Evolutionary conservation across 306 rosid species (phyloP).

Genomic region (Cicer chorassanicum): DNA sequence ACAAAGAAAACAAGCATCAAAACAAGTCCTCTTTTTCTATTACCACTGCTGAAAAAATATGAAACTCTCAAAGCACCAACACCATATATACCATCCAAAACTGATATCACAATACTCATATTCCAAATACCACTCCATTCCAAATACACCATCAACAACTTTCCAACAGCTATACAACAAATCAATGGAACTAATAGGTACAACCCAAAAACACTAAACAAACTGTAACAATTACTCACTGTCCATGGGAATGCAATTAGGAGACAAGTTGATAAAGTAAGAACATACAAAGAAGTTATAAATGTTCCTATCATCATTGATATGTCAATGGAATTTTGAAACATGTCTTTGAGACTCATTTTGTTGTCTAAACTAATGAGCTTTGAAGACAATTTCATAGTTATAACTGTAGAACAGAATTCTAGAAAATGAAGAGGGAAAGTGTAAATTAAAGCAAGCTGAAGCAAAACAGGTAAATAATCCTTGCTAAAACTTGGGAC

Average conservation of each 20-base stretch:
- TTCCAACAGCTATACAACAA: constrained; percentile 36
- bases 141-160: constrained; percentile 51
- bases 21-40: constrained; percentile 51
- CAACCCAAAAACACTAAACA: background rate
- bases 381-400: constrained; percentile 51
- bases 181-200: constrained; percentile 24
- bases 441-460: constrained; percentile 51
- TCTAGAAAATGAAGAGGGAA: constrained; percentile 54
- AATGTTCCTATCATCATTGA: constrained; percentile 49
- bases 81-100: constrained; percentile 61
- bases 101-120: constrained; percentile 67
- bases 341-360: constrained; percentile 51
- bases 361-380: constrained; percentile 30
- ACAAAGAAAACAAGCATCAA: constrained; percentile 64
- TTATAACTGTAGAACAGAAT: constrained; percentile 41
- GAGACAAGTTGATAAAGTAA: constrained; percentile 42
- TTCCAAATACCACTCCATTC: constrained; percentile 75
- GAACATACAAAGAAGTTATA: constrained; percentile 47
- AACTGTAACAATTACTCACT: background rate
- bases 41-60: constrained; percentile 52
- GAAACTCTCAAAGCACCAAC: constrained; percentile 54
- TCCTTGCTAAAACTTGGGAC: constrained; percentile 27
- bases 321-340: constrained; percentile 41
- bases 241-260: constrained; percentile 43
- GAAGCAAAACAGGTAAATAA: constrained; percentile 43